Conservation (phyloP, 169 alveolate species). For the Cryptosporidium ryanae region DNA sequence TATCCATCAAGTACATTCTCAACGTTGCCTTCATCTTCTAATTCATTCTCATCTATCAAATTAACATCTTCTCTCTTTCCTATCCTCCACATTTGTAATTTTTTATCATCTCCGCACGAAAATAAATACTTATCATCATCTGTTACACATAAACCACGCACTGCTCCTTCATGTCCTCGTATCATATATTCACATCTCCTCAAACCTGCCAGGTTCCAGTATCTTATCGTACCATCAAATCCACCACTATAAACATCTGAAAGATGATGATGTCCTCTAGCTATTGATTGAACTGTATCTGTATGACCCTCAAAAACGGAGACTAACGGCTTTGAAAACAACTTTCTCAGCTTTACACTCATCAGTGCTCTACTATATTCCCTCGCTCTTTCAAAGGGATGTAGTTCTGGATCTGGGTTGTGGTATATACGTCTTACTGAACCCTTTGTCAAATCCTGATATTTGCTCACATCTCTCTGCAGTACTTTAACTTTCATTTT, state of each 20-base stretch:
- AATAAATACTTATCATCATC: constrained; percentile 81
- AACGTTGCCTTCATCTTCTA: constrained; percentile 68
- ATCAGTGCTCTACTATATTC: constrained; percentile 96
- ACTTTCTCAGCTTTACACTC: constrained; percentile 96
- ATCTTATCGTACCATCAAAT: constrained; percentile 94
- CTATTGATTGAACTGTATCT: constrained; percentile 93
- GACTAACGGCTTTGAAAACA: constrained; percentile 97
- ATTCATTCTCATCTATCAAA: constrained; percentile 30
- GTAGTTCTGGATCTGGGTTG: constrained; percentile 88
- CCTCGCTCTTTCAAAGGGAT: constrained; percentile 91
- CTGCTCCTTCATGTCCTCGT: constrained; percentile 94
- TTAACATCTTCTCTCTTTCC: constrained; percentile 25
- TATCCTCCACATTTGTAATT: constrained; percentile 81
- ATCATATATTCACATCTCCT: constrained; percentile 86
- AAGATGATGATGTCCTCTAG: constrained; percentile 84
- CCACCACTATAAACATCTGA: constrained; percentile 93
- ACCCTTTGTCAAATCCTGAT: constrained; percentile 73
- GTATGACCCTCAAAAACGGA: constrained; percentile 95
- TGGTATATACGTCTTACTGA: constrained; percentile 75
- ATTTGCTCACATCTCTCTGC: constrained; percentile 80
- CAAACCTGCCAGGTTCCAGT: constrained; percentile 91
- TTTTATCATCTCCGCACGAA: constrained; percentile 94
- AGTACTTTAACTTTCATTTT: constrained; percentile 80
- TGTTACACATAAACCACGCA: constrained; percentile 89
- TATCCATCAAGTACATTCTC: constrained; percentile 73